These are phyloP conservation scores for Hirsutella thompsonii DNA, from an alignment of 2,329 filamentous ascomycete genomes.

Conservation along the genomic window DNA sequence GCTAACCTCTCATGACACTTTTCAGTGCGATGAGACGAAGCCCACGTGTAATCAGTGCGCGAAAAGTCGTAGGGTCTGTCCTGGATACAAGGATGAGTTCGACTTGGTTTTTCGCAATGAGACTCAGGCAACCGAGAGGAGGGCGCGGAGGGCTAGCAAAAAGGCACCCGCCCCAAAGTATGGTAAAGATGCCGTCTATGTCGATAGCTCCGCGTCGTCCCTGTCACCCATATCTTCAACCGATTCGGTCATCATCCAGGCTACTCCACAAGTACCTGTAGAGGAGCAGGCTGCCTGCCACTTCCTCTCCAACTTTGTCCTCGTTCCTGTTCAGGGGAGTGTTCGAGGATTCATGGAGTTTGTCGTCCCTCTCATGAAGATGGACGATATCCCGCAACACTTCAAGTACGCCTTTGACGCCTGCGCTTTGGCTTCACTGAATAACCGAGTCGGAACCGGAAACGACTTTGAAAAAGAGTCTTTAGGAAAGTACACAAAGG, in stretches of 20 bases:
- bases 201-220: slow-evolving; percentile 7
- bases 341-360: slow-evolving; percentile 46
- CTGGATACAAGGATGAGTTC: slow-evolving; percentile 59
- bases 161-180: slow-evolving; percentile 27
- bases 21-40: slow-evolving; percentile 53
- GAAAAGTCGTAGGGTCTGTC: slow-evolving; percentile 50
- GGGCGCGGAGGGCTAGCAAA: slow-evolving; percentile 42
- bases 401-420: slow-evolving; percentile 45
- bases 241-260: slow-evolving; percentile 7
- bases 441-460: slow-evolving; percentile 30
- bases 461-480: slow-evolving; percentile 25
- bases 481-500: slow-evolving; percentile 39
- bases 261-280: slow-evolving; percentile 29
- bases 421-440: slow-evolving; percentile 43
- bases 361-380: slow-evolving; percentile 39
- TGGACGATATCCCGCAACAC: slow-evolving; percentile 28
- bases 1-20: not conserved
- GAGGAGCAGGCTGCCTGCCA: slow-evolving; percentile 45
- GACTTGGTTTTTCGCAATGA: slow-evolving; percentile 63
- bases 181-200: slow-evolving; percentile 12
- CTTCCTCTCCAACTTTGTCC: slow-evolving; percentile 48
- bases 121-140: slow-evolving; percentile 52
- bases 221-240: slow-evolving; percentile 6
- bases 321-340: slow-evolving; percentile 36
- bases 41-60: slow-evolving; percentile 53